These are phyloP conservation scores for Lipomyces yamadae DNA, from an alignment of 805 yeast species.

Conservation along the genomic window DNA sequence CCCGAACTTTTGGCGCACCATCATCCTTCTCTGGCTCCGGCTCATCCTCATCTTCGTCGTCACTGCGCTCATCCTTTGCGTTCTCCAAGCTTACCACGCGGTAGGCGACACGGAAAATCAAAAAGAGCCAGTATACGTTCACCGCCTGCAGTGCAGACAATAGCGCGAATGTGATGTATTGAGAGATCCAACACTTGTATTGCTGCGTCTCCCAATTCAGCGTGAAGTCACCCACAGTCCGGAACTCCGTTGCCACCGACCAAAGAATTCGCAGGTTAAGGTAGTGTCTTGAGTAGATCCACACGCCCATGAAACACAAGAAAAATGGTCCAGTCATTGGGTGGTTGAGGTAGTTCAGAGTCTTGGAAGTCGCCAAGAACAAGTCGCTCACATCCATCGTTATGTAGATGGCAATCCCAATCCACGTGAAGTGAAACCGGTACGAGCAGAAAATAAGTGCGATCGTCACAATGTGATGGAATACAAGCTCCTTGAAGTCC, in stretches of 20 bases:
- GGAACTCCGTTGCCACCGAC: conserved; percentile 81
- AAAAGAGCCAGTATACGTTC: conserved; percentile 83
- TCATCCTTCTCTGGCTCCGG: conserved; percentile 18
- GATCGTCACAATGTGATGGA: conserved; percentile 92
- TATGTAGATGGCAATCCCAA: conserved; percentile 87
- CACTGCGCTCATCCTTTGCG: conserved; percentile 83
- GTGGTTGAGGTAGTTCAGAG: conserved; percentile 83
- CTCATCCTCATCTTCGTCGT: conserved; percentile 68
- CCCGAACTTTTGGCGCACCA: not conserved
- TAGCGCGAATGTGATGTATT: conserved; percentile 81
- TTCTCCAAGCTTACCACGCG: conserved; percentile 66
- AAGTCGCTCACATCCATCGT: conserved; percentile 97
- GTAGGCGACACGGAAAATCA: conserved; percentile 76
- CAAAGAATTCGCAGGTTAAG: conserved; percentile 78
- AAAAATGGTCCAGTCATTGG: conserved; percentile 67
- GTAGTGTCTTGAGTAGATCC: conserved; percentile 92
- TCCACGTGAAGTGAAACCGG: conserved; percentile 94
- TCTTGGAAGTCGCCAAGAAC: conserved; percentile 81
- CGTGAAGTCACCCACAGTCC: conserved; percentile 78
- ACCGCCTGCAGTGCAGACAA: conserved; percentile 82
- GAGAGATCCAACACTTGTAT: conserved; percentile 95
- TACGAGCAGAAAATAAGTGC: conserved; percentile 84
- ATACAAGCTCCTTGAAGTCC: conserved; percentile 86
- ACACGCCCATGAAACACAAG: conserved; percentile 64
- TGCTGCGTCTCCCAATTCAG: conserved; percentile 89